Evolutionary conservation across 331 rosid species (phyloP).

Genomic region (Arachis monticola): DNA sequence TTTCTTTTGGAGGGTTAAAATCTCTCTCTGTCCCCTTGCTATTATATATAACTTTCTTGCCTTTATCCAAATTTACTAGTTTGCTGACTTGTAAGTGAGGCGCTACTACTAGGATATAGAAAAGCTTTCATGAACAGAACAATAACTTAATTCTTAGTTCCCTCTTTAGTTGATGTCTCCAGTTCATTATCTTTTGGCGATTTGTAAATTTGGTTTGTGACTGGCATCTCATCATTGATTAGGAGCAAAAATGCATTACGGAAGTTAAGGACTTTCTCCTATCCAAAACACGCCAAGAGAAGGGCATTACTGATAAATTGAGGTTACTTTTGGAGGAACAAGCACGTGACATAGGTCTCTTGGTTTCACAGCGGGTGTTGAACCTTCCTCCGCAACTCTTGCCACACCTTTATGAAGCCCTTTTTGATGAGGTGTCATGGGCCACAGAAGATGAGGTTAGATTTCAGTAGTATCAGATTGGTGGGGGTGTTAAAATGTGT

Average conservation of each 20-base stretch:
- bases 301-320: slow-evolving; percentile 49
- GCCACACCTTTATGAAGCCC: slow-evolving; percentile 84
- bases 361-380: slow-evolving; percentile 81
- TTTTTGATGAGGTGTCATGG: slow-evolving; percentile 89
- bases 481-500: slow-evolving; percentile 34
- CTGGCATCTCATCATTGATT: slow-evolving; percentile 17
- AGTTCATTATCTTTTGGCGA: neutral
- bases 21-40: neutral
- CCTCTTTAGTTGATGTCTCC: slow-evolving; percentile 3
- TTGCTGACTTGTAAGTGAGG: neutral
- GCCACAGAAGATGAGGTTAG: slow-evolving; percentile 98
- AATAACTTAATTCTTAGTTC: neutral
- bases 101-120: neutral
- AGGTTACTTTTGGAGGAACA: slow-evolving; percentile 64
- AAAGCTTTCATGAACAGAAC: neutral
- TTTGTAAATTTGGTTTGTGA: slow-evolving; percentile 15
- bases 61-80: neutral
- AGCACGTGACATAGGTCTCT: slow-evolving; percentile 58
- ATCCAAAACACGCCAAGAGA: slow-evolving; percentile 52
- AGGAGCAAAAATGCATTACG: slow-evolving; percentile 67
- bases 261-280: slow-evolving; percentile 71
- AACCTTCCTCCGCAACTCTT: slow-evolving; percentile 91
- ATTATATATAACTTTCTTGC: neutral
- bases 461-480: slow-evolving; percentile 34
- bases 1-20: slow-evolving; percentile 1